These are phyloP conservation scores for Kwoniella pini DNA, from an alignment of 768 basidiomycete species.

Conservation along the genomic window DNA sequence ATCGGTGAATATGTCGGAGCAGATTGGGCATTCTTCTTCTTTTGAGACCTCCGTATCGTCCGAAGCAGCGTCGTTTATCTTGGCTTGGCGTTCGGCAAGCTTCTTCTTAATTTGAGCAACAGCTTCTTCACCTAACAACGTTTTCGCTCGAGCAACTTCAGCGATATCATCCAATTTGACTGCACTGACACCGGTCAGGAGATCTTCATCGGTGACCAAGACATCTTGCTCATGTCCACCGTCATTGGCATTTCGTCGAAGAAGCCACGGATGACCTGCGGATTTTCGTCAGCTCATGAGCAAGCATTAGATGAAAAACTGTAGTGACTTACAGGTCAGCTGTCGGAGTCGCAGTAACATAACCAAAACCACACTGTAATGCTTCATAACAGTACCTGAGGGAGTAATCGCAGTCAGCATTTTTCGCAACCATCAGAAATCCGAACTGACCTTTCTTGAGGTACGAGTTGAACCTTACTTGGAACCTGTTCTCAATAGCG, in stretches of 20 bases:
- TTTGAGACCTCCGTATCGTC: conserved; percentile 23
- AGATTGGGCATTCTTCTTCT: conserved; percentile 62
- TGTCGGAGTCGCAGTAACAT: conserved; percentile 74
- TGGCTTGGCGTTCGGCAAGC: conserved; percentile 29
- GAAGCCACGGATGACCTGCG: conserved; percentile 62
- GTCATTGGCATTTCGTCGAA: conserved; percentile 61
- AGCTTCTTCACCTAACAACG: conserved; percentile 27
- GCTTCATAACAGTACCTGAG: conserved; percentile 67
- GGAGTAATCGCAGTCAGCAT: background rate
- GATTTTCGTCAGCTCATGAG: background rate
- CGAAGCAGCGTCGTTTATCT: conserved; percentile 1
- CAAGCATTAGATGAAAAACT: background rate
- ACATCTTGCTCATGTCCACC: conserved; percentile 58
- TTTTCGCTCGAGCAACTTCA: conserved; percentile 30
- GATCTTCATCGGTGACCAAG: conserved; percentile 51
- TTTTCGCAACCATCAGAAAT: background rate
- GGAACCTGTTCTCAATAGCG: conserved; percentile 50
- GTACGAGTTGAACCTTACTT: conserved; percentile 63
- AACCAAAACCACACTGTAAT: conserved; percentile 66
- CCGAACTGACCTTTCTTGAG: conserved; percentile 21
- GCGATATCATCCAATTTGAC: conserved; percentile 19
- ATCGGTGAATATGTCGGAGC: conserved; percentile 63
- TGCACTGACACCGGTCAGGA: conserved; percentile 23
- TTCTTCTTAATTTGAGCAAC: conserved; percentile 34
- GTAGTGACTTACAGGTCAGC: conserved; percentile 61